Evolutionary conservation across 192 early-diverging fungal genomes (phyloP).

Genomic region (Cladochytrium replicatum): DNA sequence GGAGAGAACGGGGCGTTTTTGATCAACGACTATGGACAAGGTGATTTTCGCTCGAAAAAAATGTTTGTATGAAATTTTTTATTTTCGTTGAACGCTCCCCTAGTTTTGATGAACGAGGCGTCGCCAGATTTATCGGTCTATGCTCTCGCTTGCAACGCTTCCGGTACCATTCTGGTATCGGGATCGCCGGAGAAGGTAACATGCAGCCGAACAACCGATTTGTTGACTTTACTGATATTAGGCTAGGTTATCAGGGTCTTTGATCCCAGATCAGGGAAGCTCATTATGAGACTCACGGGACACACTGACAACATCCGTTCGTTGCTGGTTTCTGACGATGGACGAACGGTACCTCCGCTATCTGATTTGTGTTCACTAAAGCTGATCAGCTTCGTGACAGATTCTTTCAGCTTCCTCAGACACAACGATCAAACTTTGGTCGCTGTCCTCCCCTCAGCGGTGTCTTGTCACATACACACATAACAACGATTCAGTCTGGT

Average conservation of each 20-base stretch:
- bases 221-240: not conserved
- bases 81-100: too few relatives aligned
- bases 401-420: slow-evolving; percentile 89
- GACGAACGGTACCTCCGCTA: slow-evolving; percentile 51
- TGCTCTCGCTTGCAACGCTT: slow-evolving; percentile 67
- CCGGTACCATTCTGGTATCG: slow-evolving; percentile 71
- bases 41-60: slow-evolving; percentile 4
- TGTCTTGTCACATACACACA: slow-evolving; percentile 86
- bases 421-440: slow-evolving; percentile 96
- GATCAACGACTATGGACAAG: slow-evolving; percentile 11
- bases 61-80: slow-evolving; percentile 1
- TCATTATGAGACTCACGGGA: slow-evolving; percentile 70
- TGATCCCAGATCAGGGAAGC: slow-evolving; percentile 70
- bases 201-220: too few relatives aligned
- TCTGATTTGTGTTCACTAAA: not conserved
- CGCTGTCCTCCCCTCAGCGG: slow-evolving; percentile 64
- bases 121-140: slow-evolving; percentile 71
- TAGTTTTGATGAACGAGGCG: too few relatives aligned
- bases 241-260: slow-evolving; percentile 69
- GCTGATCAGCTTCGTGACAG: slow-evolving; percentile 29
- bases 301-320: slow-evolving; percentile 95
- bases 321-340: slow-evolving; percentile 77
- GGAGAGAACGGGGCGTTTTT: not conserved
- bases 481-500: slow-evolving; percentile 83
- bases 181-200: slow-evolving; percentile 85